Percentiles rank a stretch among this genome's conserved stretches.
These are phyloP conservation scores for Suillus ampliporus DNA, from an alignment of 768 basidiomycete species.

Conservation along the genomic window DNA sequence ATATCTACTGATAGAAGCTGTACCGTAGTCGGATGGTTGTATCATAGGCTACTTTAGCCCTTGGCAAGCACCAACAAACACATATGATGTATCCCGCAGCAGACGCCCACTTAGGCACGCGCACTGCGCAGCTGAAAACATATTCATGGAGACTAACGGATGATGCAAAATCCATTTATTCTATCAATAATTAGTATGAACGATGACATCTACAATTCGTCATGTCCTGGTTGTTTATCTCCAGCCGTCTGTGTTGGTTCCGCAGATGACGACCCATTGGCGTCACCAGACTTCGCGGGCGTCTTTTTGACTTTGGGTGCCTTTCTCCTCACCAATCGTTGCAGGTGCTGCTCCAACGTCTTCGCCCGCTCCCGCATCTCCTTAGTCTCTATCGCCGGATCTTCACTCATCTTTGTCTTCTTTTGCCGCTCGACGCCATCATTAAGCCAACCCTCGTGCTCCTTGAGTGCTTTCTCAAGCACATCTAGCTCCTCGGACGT, in stretches of 20 bases:
- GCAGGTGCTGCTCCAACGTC: slow-evolving; percentile 76
- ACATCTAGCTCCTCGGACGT: slow-evolving; percentile 83
- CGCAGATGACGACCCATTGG: slow-evolving; percentile 19
- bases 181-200: slow-evolving; percentile 8
- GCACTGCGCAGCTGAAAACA: not conserved
- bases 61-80: slow-evolving; percentile 34
- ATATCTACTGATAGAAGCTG: slow-evolving; percentile 11
- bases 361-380: slow-evolving; percentile 89
- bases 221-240: slow-evolving; percentile 31
- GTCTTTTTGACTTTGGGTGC: slow-evolving; percentile 66
- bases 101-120: not conserved
- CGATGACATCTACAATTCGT: slow-evolving; percentile 32
- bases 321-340: slow-evolving; percentile 71
- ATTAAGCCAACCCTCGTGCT: slow-evolving; percentile 85
- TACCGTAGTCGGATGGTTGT: not conserved
- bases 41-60: slow-evolving; percentile 1
- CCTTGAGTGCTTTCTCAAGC: slow-evolving; percentile 77
- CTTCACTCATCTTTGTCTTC: slow-evolving; percentile 69
- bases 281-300: slow-evolving; percentile 32
- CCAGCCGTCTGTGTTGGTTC: slow-evolving; percentile 23
- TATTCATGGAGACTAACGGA: not conserved
- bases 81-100: slow-evolving; percentile 5
- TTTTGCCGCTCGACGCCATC: slow-evolving; percentile 86
- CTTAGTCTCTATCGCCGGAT: slow-evolving; percentile 83
- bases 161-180: slow-evolving; percentile 22